These are phyloP conservation scores for Neurospora africana DNA, from an alignment of 495 filamentous ascomycete species.

Conservation along the genomic window DNA sequence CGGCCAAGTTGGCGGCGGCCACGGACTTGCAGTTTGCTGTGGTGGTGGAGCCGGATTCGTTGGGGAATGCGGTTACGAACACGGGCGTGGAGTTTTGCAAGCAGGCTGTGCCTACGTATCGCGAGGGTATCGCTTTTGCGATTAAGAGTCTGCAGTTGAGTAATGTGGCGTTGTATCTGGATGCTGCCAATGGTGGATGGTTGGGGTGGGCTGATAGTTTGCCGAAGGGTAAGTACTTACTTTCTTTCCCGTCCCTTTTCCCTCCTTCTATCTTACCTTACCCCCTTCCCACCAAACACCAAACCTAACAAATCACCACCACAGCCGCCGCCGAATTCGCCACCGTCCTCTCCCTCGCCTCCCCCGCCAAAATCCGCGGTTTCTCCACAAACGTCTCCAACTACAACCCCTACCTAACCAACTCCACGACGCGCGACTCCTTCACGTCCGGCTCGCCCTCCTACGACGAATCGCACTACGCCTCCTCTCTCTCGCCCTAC, in stretches of 20 bases:
- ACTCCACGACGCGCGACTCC: constrained; percentile 31
- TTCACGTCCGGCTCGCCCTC: constrained; percentile 35
- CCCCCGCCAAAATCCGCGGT: constrained; percentile 44
- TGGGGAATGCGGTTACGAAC: constrained; percentile 57
- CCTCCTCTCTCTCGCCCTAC: constrained; percentile 51
- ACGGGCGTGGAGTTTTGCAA: constrained; percentile 41
- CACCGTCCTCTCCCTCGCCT: constrained; percentile 47
- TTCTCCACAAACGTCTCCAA: constrained; percentile 69
- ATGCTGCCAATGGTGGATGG: constrained; percentile 59
- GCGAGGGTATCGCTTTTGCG: constrained; percentile 48
- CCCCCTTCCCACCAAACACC: too few relatives aligned
- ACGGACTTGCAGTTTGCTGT: constrained; percentile 28
- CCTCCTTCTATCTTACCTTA: background rate
- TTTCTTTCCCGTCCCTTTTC: background rate
- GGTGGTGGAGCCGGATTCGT: constrained; percentile 48
- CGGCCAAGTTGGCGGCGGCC: constrained; percentile 18
- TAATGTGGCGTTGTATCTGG: constrained; percentile 56
- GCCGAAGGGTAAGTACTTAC: background rate
- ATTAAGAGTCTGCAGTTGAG: constrained; percentile 41
- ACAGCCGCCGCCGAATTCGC: constrained; percentile 50
- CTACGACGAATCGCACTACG: constrained; percentile 56
- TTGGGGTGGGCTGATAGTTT: constrained; percentile 71
- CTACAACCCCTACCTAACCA: constrained; percentile 49
- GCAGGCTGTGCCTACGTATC: constrained; percentile 44
- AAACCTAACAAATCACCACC: constrained; percentile 12